Evolutionary conservation across 768 basidiomycete species (phyloP), one percentile per base, ranked within the genome.

Genomic region (Kondoa subrosea): DNA sequence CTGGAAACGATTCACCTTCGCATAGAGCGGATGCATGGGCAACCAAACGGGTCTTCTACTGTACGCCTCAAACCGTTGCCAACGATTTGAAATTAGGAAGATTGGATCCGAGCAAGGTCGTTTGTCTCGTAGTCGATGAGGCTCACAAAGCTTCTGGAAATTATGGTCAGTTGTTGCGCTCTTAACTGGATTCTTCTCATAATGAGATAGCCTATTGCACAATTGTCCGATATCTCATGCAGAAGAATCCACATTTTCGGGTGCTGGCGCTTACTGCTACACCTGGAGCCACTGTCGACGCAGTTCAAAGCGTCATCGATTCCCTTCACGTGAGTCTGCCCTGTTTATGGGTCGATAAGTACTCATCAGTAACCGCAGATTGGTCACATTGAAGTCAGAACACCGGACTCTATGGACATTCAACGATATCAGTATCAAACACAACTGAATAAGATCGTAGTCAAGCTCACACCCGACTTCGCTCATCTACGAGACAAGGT

Each of bases 191-290:
- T 50, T 21, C 21, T 21, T 8, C 40, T 50, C 8, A 50, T 50
- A 50, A 50, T 12, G 30, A 3, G 12, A 29, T 63, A 68, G 68
- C 92, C 2, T 97, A 97, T 74, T 87, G 88, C 57, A 85, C 87
- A 74, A 85, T 89, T 33, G 81, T 97, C 50, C 86, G 91, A 4
- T 89, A 82, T 72, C 81, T 99, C 72, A 95, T 91, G 86, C 85
- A 89, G 1, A 90, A 88, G 77, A 96, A 97, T 73, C 91, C 91
- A 3, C 83, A 91, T 77, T 92, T 93, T 75, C 85, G 95, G 17
- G 80, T 97, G 8, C 80, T 99, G 26, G 95, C 95, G 1, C 81
- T 99, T 26, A 97, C 91, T 3, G 95, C 95, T 1, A 99, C 95
- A 4, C 95, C 95, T 15, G 93, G 91, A 57, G 80, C 85, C 70